These are phyloP conservation scores for Ophiostoma ips DNA, from an alignment of 2,329 filamentous ascomycete genomes.

Conservation along the genomic window DNA sequence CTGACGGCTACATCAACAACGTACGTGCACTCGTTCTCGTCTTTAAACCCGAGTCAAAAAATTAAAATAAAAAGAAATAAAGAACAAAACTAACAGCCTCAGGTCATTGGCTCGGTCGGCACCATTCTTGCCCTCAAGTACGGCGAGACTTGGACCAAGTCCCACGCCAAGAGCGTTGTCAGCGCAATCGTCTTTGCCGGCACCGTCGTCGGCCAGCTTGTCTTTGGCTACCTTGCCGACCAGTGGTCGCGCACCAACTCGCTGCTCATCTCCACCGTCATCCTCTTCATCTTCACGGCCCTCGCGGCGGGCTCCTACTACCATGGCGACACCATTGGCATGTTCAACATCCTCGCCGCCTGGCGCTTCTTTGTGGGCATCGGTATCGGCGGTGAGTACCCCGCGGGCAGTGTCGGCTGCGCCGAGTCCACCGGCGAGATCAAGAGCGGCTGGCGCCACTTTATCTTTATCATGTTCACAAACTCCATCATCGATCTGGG, in stretches of 20 bases:
- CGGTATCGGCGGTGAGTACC: slow-evolving; percentile 73
- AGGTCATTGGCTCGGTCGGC: slow-evolving; percentile 80
- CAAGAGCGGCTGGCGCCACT: slow-evolving; percentile 65
- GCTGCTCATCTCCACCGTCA: slow-evolving; percentile 65
- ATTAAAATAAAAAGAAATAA: too few species aligned
- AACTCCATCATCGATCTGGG: slow-evolving; percentile 33
- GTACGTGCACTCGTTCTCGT: slow-evolving; percentile 25
- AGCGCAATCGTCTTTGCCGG: slow-evolving; percentile 75
- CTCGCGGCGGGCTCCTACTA: slow-evolving; percentile 66
- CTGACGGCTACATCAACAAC: slow-evolving; percentile 84
- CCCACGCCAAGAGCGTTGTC: slow-evolving; percentile 58
- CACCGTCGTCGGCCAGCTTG: slow-evolving; percentile 63
- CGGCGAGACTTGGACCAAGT: slow-evolving; percentile 50
- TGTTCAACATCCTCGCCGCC: slow-evolving; percentile 63
- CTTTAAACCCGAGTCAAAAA: too few species aligned
- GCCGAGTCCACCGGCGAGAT: slow-evolving; percentile 77
- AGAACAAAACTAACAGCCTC: not conserved
- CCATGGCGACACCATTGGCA: slow-evolving; percentile 50
- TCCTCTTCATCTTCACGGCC: slow-evolving; percentile 74
- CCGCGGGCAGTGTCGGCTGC: slow-evolving; percentile 68
- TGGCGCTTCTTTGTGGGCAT: slow-evolving; percentile 74
- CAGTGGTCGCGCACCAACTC: slow-evolving; percentile 75
- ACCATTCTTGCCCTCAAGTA: slow-evolving; percentile 62
- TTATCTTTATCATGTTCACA: slow-evolving; percentile 63
- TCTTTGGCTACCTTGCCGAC: slow-evolving; percentile 71